These are phyloP conservation scores for Botrytis paeoniae DNA, from an alignment of 2,329 filamentous ascomycete species.

Conservation along the genomic window DNA sequence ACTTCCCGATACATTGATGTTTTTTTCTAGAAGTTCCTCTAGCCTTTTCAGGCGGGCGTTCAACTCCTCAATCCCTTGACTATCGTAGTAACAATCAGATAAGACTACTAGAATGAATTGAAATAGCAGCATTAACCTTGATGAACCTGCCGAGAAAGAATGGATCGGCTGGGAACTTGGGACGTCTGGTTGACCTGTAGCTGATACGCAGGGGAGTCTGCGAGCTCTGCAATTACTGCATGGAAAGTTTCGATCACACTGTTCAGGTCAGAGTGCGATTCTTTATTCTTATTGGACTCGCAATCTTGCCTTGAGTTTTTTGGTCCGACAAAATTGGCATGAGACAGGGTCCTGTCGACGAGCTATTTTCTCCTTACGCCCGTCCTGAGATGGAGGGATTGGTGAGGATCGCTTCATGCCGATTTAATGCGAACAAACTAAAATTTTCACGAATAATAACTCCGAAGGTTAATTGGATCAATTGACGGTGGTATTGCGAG, in stretches of 20 bases:
- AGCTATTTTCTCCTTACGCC: conserved; percentile 2
- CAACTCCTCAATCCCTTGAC: conserved; percentile 25
- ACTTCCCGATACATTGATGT: not conserved
- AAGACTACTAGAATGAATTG: no score
- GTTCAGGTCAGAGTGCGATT: not conserved
- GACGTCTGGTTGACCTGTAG: not conserved
- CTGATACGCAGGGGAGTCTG: conserved; percentile 15
- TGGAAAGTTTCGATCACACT: conserved; percentile 31
- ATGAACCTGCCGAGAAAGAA: not conserved
- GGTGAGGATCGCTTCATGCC: conserved; percentile 11
- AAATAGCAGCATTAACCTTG: not conserved
- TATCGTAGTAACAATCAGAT: conserved; percentile 4
- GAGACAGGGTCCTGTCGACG: conserved; percentile 33
- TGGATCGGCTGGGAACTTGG: not conserved
- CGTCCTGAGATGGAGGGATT: not conserved
- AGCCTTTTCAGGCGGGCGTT: conserved; percentile 24
- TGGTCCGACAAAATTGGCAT: conserved; percentile 30
- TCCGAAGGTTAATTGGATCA: not conserved
- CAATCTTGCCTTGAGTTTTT: conserved; percentile 23
- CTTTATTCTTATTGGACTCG: not conserved
- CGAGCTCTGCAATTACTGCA: conserved; percentile 32
- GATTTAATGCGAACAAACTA: no score
- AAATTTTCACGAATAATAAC: not conserved
- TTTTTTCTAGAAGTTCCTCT: conserved; percentile 24
- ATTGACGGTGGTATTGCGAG: not conserved